Percentiles rank a stretch among this genome's conserved stretches.
These are phyloP conservation scores for Xylaria sp. DNA, from an alignment of 495 filamentous ascomycete species.

Conservation along the genomic window DNA sequence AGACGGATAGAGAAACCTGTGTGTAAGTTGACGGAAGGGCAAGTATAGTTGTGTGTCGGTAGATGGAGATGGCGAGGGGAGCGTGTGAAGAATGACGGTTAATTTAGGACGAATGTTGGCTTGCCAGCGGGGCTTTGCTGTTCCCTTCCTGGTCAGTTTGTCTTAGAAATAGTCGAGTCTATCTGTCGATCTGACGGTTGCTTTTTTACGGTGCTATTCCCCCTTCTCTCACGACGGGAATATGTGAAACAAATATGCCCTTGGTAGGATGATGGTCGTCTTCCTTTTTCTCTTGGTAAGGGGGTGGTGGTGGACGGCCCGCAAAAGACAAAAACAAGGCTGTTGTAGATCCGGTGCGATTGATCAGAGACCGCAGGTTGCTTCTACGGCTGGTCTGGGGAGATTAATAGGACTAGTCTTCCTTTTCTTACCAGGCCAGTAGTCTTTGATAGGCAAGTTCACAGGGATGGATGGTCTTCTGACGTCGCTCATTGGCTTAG, in stretches of 20 bases:
- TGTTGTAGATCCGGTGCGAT: constrained; percentile 25
- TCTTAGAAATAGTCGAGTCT: constrained; percentile 40
- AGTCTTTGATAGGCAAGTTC: constrained; percentile 41
- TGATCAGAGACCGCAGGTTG: constrained; percentile 37
- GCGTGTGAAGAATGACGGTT: constrained; percentile 22
- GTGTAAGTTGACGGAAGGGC: constrained; percentile 14
- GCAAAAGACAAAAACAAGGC: constrained; percentile 28
- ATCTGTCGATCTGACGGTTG: constrained; percentile 30
- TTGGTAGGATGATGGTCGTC: constrained; percentile 13
- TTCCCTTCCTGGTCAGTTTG: constrained; percentile 32
- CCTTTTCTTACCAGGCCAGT: constrained; percentile 39
- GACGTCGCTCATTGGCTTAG: constrained; percentile 37
- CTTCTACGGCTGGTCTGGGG: constrained; percentile 34
- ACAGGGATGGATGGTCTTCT: constrained; percentile 33
- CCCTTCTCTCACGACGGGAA: constrained; percentile 19
- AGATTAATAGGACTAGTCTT: constrained; percentile 42
- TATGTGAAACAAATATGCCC: constrained; percentile 41
- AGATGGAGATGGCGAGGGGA: constrained; percentile 20
- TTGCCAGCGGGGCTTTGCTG: constrained; percentile 21
- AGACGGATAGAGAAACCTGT: not conserved
- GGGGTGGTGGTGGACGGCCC: constrained; percentile 12
- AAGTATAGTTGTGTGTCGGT: constrained; percentile 19
- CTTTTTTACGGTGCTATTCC: constrained; percentile 23
- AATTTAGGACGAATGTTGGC: constrained; percentile 24
- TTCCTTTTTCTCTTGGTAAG: constrained; percentile 1